Evolutionary conservation across 257 asterid genomes (phyloP), one percentile per base, ranked within the genome.

Genomic region (Solanum paucissectum): DNA sequence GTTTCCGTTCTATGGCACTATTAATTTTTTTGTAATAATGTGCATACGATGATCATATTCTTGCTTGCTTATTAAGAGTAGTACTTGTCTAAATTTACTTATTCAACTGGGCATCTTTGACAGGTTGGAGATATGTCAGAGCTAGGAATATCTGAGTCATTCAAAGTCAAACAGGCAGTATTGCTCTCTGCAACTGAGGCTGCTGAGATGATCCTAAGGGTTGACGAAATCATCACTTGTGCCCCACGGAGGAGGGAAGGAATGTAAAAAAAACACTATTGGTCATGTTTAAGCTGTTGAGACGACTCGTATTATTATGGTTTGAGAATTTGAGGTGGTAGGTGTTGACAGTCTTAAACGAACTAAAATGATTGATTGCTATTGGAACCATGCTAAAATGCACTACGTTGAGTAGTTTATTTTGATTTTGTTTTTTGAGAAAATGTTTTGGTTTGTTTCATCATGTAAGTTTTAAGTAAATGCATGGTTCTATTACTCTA

Each of bases 171-270:
- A 91, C 96, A 96, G 55, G 98, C 95, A 3, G 99, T 96, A 52
- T 86, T 96, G 92, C 95, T 94, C 72, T 96, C 99, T 7, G 99
- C 99, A 49, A 96, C 98, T 6, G 99, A 96, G 91, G 98, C 99
- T 37, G 94, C 98, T 33, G 99, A 95, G 92, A 96, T 96, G 99
- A 95, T 96, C 90, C 89, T 96, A 23, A 90, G 99, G 88, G 99
- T 96, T 1, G 99, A 96, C 2, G 97, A 96, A 58, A 96, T 96
- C 87, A 96, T 96, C 88, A 96, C 98, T 23, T 95, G 99, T 20
- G 98, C 99, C 32, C 99, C 99, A 4, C 92, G 99, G 44, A 92
- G 89, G 91, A 94, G 99, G 91, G 98, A 95, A 89, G 92, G 95
- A 83, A 96, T 96, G 99, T 95, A 89, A 95, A 85, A 32, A 5